phyloP scores from a whole-genome alignment of 768 basidiomycete species.

The Xanthoconium stramineum region DNA sequence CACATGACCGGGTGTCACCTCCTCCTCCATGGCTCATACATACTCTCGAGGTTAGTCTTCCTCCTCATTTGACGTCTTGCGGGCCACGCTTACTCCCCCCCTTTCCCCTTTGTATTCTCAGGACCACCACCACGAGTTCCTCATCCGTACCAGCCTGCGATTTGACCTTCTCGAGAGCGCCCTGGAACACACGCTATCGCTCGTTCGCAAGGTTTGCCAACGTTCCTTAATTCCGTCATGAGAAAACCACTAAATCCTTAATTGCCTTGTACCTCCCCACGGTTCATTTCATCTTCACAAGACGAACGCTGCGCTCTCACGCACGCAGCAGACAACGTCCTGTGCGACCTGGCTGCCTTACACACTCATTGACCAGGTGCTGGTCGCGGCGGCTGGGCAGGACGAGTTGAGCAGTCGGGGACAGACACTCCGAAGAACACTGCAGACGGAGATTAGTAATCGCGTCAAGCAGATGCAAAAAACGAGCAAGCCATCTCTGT shows the following conservation, averaged over 20 bases:
- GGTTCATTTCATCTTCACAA: slow-evolving; percentile 32
- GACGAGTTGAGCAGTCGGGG: slow-evolving; percentile 45
- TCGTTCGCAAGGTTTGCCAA: slow-evolving; percentile 67
- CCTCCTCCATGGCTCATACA: slow-evolving; percentile 85
- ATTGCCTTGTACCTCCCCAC: slow-evolving; percentile 2
- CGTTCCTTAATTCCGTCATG: background rate
- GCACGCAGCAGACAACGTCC: slow-evolving; percentile 51
- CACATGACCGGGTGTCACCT: slow-evolving; percentile 52
- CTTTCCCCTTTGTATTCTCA: background rate
- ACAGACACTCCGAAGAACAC: slow-evolving; percentile 40
- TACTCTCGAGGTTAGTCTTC: slow-evolving; percentile 57
- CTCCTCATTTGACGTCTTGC: background rate
- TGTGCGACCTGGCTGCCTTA: slow-evolving; percentile 79
- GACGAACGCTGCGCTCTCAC: slow-evolving; percentile 53
- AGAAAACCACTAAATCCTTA: slow-evolving; percentile 5
- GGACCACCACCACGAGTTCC: slow-evolving; percentile 78
- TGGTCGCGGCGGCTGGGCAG: slow-evolving; percentile 58
- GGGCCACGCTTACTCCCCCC: background rate
- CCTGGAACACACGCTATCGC: slow-evolving; percentile 63
- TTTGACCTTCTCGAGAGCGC: slow-evolving; percentile 80
- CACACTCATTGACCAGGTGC: slow-evolving; percentile 77
- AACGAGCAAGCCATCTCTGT: slow-evolving; percentile 42
- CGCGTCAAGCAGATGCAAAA: slow-evolving; percentile 71
- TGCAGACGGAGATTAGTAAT: slow-evolving; percentile 59
- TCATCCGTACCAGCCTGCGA: slow-evolving; percentile 74